Evolutionary conservation across 371 early-diverging fungal species (phyloP), one percentile per base, ranked within the genome.

Genomic region (Mortierella sp.): DNA sequence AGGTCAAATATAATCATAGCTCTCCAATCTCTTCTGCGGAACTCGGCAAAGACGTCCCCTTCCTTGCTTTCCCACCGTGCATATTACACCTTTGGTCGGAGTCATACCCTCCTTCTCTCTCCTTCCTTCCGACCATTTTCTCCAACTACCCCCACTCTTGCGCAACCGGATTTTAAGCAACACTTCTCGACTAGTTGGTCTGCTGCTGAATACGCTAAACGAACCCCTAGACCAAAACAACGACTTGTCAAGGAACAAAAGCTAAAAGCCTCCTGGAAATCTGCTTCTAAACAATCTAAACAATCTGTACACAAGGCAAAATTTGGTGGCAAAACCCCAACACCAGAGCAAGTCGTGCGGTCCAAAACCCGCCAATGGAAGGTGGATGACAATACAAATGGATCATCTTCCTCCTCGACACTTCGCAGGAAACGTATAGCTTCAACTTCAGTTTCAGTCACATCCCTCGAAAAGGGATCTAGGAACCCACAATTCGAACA

Each of bases 401-500:
- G 57, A 24, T 57, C 68, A 38, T 28, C 24, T 47, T 15, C 58
- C 38, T 28, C 80, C 2, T 9, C 45, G 16, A 11, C 16, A 16
- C 11, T 55, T 10, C 59, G 50, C 9, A 57, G 52, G 43, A 67
- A 65, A 57, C 72, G 69, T 11, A 32, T 77, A 28, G 13, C 43
- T 24, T 67, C 80, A 3, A 74, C 81, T 4, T 75, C 81, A 4
- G 53, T 72, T 43, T 80, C 81, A 11, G 81, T 80, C 13, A 80
- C 81, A 3, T 80, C 81, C 11, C 45, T 80, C 9, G 72, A 75
- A 28, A 70, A 67, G 32, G 81, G 81, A 21, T 80, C 81, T 8
- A 65, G 81, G 62, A 75, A 74, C 36, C 81, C 81, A 9, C 81
- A 80, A 53, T 72, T 62, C 28, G 81, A 80, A 43, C 81, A 80